Conservation (phyloP, 306 rosid species). For the Rubus parviflorus region DNA sequence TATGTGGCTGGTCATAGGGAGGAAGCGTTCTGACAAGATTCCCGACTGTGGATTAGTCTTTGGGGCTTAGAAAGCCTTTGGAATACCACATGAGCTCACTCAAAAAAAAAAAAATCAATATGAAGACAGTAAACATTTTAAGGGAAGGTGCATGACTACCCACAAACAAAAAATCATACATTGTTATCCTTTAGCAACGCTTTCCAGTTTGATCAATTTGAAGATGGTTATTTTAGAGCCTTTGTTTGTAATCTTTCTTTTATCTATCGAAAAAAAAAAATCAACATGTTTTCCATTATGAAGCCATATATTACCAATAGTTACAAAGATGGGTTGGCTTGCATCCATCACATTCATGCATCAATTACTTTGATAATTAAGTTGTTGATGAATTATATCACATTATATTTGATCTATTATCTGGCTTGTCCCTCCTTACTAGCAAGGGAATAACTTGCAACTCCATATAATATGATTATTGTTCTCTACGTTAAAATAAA, state of each 20-base stretch:
- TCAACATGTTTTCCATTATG: too few species aligned
- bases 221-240: too few species aligned
- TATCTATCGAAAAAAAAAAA: too few species aligned
- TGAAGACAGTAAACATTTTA: neutral
- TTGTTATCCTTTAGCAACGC: too few species aligned
- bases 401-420: neutral
- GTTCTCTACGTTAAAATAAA: neutral
- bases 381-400: neutral
- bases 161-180: neutral
- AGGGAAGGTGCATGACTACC: neutral
- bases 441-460: neutral
- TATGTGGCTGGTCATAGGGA: too few species aligned
- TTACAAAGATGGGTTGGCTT: neutral
- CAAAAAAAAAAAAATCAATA: too few species aligned
- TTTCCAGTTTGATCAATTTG: too few species aligned
- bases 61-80: too few species aligned
- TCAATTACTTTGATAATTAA: constrained; percentile 2
- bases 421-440: constrained; percentile 19
- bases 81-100: too few species aligned
- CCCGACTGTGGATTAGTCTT: too few species aligned
- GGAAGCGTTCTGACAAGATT: too few species aligned
- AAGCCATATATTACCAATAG: neutral
- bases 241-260: too few species aligned
- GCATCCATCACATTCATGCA: constrained; percentile 10
- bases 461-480: neutral